Conservation (phyloP, 257 asterid species). For the Plantago ovata region DNA sequence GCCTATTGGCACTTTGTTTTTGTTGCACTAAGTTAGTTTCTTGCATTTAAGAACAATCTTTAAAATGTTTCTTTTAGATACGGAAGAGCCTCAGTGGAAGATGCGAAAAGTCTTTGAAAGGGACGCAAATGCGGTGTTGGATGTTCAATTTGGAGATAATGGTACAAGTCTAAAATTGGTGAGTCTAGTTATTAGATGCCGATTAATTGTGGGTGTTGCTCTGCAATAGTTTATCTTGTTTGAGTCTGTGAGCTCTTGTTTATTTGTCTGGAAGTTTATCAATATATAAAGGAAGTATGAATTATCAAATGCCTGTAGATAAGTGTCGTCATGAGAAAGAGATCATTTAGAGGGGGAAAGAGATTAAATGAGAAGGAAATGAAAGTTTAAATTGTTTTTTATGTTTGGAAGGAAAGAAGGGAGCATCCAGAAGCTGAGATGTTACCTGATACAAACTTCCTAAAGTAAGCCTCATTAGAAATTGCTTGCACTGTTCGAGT, state of each 20-base stretch:
- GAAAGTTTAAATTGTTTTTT: neutral
- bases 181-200: constrained; percentile 28
- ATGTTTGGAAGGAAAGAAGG: constrained; percentile 71
- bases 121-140: constrained; percentile 52
- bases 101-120: constrained; percentile 60
- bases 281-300: neutral
- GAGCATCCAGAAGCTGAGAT: constrained; percentile 55
- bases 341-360: neutral
- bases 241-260: neutral
- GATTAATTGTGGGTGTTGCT: constrained; percentile 6
- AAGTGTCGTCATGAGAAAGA: neutral
- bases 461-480: constrained; percentile 35
- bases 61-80: constrained; percentile 33
- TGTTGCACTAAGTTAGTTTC: constrained; percentile 1
- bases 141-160: constrained; percentile 70
- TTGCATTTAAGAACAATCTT: no score
- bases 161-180: constrained; percentile 72
- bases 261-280: neutral
- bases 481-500: constrained; percentile 36
- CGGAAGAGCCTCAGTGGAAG: constrained; percentile 58
- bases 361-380: neutral
- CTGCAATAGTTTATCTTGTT: constrained; percentile 15
- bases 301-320: neutral
- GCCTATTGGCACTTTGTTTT: constrained; percentile 4
- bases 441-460: constrained; percentile 80